A percentile compares a stretch with the other conserved stretches of the same genome.
phyloP scores from a whole-genome alignment of 179 eudicot genomes.

The Monotropa hypopitys region DNA sequence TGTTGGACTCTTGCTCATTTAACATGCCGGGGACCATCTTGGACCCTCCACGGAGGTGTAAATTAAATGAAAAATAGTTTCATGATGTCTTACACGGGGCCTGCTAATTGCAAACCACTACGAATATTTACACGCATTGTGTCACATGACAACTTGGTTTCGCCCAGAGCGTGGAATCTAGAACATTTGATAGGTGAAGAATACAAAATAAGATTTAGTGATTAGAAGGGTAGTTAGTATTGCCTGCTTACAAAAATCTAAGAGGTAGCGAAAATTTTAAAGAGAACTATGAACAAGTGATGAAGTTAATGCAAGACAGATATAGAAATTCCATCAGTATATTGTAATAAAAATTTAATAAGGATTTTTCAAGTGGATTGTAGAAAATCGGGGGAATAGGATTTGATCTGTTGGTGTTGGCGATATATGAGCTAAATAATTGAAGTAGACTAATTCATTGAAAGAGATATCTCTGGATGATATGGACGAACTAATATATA shows the following conservation, averaged over 20 bases:
- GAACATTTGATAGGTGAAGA: neutral
- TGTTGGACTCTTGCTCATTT: neutral
- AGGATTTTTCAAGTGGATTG: neutral
- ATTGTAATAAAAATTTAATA: neutral
- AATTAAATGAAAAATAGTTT: neutral
- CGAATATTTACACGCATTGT: neutral
- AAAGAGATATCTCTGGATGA: neutral
- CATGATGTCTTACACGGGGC: neutral
- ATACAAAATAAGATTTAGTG: neutral
- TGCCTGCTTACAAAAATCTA: neutral
- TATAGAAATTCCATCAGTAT: neutral
- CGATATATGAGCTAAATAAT: neutral
- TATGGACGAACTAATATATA: neutral
- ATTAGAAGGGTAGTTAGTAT: neutral
- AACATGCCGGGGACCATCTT: neutral
- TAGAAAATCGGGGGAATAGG: neutral
- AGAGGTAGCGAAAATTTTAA: neutral
- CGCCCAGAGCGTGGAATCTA: neutral
- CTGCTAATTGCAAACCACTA: neutral
- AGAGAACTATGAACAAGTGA: neutral
- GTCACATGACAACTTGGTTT: neutral
- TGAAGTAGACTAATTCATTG: neutral
- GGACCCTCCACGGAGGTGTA: neutral
- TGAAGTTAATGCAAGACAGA: neutral
- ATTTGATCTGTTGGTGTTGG: neutral